Evolutionary conservation across 2,329 filamentous ascomycete species (phyloP), one percentile per base, ranked within the genome.

Genomic region (Xylaria sp.): DNA sequence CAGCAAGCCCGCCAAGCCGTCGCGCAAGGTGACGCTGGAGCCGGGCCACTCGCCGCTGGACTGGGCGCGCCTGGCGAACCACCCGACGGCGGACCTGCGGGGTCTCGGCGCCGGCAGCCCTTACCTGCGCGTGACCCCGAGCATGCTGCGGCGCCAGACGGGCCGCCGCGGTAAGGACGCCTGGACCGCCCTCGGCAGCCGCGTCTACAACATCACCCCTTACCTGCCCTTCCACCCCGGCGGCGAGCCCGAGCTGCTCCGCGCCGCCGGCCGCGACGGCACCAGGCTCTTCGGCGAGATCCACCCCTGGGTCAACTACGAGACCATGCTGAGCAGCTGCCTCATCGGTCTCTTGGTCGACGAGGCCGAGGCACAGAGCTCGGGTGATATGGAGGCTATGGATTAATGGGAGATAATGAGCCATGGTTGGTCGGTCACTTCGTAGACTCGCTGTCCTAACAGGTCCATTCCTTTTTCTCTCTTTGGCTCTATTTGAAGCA

Each of bases 21-120:
- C 85, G 12, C 88, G 87, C 79, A 92, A 95, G 77, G 92, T 98
- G 4, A 85, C 91, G 9, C 88, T 99, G 4, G 88, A 90, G n/a
- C 96, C 96, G 0, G 95, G 96, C 39, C 94, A 95, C 83, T 97
- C 94, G 1, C 95, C 96, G 0, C 89, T 99, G 13, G 96, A 99
- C 86, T 99, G 96, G 96, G 96, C 96, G 13, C 90, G 91, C 6
- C 87, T 97, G 0, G 88, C 89, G 1, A 85, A 86, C 23, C 82
- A 85, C 57, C 89, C 91, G 1, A 82, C 82, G 36, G 84, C 88
- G 36, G 91, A 94, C 71, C 88, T 94, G 31, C 91, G 92, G n/a
- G 88, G 88, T 48, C 72, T 92, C 69, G 75, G 87, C 72, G 72
- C 85, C 0, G 79, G 80, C 7, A 82, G 84, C 3, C 83, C 86